phyloP scores from a whole-genome alignment of 1,284 basidiomycete species.

The Apiotrichum akiyoshidainum region DNA sequence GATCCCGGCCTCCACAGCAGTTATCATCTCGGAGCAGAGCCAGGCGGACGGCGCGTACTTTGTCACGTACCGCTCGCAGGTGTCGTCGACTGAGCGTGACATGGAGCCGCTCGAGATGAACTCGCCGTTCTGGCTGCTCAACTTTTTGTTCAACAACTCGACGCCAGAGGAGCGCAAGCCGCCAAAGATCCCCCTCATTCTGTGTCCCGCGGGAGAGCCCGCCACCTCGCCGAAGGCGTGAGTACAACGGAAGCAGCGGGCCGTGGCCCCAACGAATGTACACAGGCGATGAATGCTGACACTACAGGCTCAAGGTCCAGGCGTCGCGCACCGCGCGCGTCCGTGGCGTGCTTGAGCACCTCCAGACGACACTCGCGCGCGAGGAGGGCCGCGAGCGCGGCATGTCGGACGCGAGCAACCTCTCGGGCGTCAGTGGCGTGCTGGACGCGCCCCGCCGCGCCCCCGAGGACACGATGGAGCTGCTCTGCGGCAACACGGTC shows the following conservation, averaged over 20 bases:
- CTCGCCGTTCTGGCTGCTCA: slow-evolving; percentile 83
- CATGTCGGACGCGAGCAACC: slow-evolving; percentile 9
- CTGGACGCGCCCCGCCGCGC: slow-evolving; percentile 3
- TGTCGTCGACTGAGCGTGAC: slow-evolving; percentile 64
- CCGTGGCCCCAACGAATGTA: too few species aligned
- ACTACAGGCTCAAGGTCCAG: slow-evolving; percentile 15
- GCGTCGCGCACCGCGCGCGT: slow-evolving; percentile 25
- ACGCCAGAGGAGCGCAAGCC: slow-evolving; percentile 57
- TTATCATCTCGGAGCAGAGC: slow-evolving; percentile 80
- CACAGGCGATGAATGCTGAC: neutral
- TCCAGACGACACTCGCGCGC: slow-evolving; percentile 7
- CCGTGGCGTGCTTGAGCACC: slow-evolving; percentile 19
- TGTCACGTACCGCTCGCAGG: slow-evolving; percentile 71
- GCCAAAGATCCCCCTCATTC: slow-evolving; percentile 79
- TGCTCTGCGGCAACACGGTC: slow-evolving; percentile 76
- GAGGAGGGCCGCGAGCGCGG: slow-evolving; percentile 14
- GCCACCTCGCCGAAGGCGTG: slow-evolving; percentile 1
- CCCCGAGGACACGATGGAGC: slow-evolving; percentile 77
- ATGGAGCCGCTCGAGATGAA: slow-evolving; percentile 66
- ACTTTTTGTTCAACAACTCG: slow-evolving; percentile 65
- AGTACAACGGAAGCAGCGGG: neutral
- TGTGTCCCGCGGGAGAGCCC: slow-evolving; percentile 63
- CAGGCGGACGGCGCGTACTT: slow-evolving; percentile 68
- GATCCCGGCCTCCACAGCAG: slow-evolving; percentile 63
- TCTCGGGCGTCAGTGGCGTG: slow-evolving; percentile 9